A percentile compares a stretch with the other conserved stretches of the same genome.
Conservation (phyloP, 2,329 filamentous ascomycete genomes). For the Xylaria sp. region DNA sequence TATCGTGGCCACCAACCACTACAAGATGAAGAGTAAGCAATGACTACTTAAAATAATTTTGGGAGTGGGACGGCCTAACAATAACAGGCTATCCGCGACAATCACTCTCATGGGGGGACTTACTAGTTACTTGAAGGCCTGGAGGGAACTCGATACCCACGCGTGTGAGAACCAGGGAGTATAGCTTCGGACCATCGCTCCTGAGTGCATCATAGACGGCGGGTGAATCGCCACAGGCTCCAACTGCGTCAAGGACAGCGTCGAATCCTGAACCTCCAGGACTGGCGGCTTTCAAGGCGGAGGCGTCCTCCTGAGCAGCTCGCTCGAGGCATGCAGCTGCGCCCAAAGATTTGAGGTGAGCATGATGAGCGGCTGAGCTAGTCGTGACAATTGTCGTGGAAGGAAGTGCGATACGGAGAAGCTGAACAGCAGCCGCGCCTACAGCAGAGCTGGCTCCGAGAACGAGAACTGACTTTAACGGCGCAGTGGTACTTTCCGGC, state of each 20-base stretch:
- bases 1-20: conserved; percentile 10
- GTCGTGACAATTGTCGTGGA: conserved; percentile 47
- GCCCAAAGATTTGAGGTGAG: conserved; percentile 4
- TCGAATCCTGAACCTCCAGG: conserved; percentile 1
- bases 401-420: conserved; percentile 49
- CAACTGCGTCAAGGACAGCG: conserved; percentile 12
- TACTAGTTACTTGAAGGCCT: conserved; percentile 8
- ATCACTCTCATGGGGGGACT: neutral
- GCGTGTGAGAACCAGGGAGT: conserved; percentile 7
- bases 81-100: neutral
- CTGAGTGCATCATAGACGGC: conserved; percentile 15
- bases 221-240: neutral
- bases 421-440: conserved; percentile 50
- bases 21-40: conserved; percentile 4
- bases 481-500: neutral
- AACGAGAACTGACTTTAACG: conserved; percentile 47
- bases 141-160: neutral
- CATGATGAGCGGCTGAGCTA: conserved; percentile 41
- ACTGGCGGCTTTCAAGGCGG: conserved; percentile 5
- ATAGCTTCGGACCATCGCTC: conserved; percentile 4
- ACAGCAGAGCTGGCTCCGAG: conserved; percentile 51
- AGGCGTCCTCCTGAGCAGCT: neutral
- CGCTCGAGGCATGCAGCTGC: conserved; percentile 2
- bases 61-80: neutral
- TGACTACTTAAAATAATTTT: neutral